Percentiles rank a stretch among this genome's conserved stretches.
These are phyloP conservation scores for Trichoderma asperellum DNA, from an alignment of 2,329 filamentous ascomycete genomes.

Conservation along the genomic window DNA sequence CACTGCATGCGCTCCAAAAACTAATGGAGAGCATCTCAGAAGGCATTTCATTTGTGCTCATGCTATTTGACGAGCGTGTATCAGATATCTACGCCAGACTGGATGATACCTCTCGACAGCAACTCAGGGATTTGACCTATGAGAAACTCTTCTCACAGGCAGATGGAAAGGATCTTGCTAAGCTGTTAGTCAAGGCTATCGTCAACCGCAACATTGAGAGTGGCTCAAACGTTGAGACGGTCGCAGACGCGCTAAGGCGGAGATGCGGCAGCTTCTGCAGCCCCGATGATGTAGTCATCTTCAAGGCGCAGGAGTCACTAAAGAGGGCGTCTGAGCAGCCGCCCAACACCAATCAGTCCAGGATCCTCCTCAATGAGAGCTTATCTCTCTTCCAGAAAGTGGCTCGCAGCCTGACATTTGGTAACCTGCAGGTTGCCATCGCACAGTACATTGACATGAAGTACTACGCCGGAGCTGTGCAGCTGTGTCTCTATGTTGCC, in stretches of 20 bases:
- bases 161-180: constrained; percentile 85
- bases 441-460: constrained; percentile 78
- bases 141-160: constrained; percentile 82
- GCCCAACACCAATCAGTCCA: constrained; percentile 73
- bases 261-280: constrained; percentile 97
- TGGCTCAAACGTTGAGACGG: constrained; percentile 95
- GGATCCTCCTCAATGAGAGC: constrained; percentile 85
- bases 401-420: constrained; percentile 76
- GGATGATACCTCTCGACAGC: constrained; percentile 68
- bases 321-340: constrained; percentile 84
- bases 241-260: constrained; percentile 89
- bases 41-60: constrained; percentile 92
- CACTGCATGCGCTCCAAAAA: constrained; percentile 81
- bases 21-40: constrained; percentile 91
- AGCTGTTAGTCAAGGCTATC: constrained; percentile 94
- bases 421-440: constrained; percentile 78
- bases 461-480: constrained; percentile 93
- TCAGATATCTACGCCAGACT: constrained; percentile 83
- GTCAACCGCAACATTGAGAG: constrained; percentile 97
- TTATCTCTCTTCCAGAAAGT: constrained; percentile 87
- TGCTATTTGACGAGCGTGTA: constrained; percentile 91
- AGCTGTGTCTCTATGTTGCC: constrained; percentile 82
- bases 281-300: constrained; percentile 94
- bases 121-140: constrained; percentile 78
- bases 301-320: constrained; percentile 95